Base-by-base conservation (phyloP, 2,329 filamentous ascomycete genomes). In the Nemania sp. region DNA sequence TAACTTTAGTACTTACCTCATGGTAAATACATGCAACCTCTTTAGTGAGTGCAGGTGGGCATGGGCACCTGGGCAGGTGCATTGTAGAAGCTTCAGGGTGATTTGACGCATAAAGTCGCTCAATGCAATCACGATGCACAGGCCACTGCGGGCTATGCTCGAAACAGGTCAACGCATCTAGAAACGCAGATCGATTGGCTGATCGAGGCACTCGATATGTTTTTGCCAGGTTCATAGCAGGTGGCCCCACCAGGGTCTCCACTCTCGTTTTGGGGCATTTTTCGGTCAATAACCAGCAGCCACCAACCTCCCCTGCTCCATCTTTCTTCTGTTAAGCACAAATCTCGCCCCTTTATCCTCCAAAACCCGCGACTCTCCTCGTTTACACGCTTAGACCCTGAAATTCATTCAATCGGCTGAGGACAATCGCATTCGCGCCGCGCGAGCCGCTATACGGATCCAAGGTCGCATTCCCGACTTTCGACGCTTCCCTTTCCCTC, bases 311-410 rank as follows among this genome's bases (percentile, higher is more conserved):
- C 63, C 61, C 62, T 57, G 63, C 69, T 70, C 73, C 70, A 74
- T 73, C 73, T 73, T 72, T 72, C 71, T 72, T 74, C 73, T 67
- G 71, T 74, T 76, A 76, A 75, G 72, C 74, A 75, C 71, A 75
- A 75, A 65, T 65, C 72, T 72, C 72, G 71, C 75, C 75, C 75
- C 74, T 75, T 76, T 77, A 76, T 71, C 65, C 66, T 70, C 71
- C 72, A 74, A 77, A 77, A 73, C 72, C 75, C 74, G 72, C 72
- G 60, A 66, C 69, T 67, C 67, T 69, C 66, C 70, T 75, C 75
- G 75, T 77, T 76, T 76, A 77, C 74, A 73, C 68, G 74, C 73
- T 76, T 77, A 77, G 75, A 71, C 74, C 67, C 70, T 67, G 60
- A 66, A 73, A 73, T 71, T 72, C 73, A 76, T 76, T 75, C 71